Evolutionary conservation across 306 rosid genomes (phyloP), one percentile per base, ranked within the genome.

Genomic region (Trichosanthes truncata): DNA sequence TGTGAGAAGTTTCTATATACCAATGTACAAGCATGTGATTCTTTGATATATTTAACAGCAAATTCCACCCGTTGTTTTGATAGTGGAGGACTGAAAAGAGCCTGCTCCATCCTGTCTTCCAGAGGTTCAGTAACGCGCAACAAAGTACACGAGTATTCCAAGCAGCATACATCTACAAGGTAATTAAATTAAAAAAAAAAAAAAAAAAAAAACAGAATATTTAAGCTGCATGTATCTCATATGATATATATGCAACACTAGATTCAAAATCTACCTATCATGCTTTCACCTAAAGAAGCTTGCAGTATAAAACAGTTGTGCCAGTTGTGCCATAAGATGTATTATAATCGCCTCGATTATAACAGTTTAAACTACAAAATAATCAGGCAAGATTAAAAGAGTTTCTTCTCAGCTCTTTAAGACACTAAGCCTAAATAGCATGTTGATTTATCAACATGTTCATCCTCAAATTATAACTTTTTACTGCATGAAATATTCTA

Each of bases 71-170:
- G 90, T 83, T 95, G 99, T 85, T 95, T 95, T 46, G 99, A 89
- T 82, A 95, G 96, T 35, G 99, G 97, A 43, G 99, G 99, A 84
- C 92, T 95, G 82, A 95, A 95, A 83, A 93, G 87, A 77, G 97
- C 99, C 82, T 92, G 92, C 86, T 95, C 97, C 97, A 95, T 93
- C 87, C 96, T 90, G 83, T 93, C 97, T 87, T 95, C 99, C 78
- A 90, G 79, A 72, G 99, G 97, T 84, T 91, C 97, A 23, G 96
- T 84, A 71, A 95, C 89, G 59, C 80, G 84, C 80, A 79, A 85
- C 85, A 95, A 78, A 76, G 78, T 83, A 86, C 90, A 72, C 31
- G 79, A 84, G 79, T 91, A 95, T 83, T 90, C 91, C 87, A 95
- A 25, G 77, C 76, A 76, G 89, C 91, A 89, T 75, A 66, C 26